phyloP scores from a whole-genome alignment of 768 basidiomycete species.

The Filobasidium floriforme region DNA sequence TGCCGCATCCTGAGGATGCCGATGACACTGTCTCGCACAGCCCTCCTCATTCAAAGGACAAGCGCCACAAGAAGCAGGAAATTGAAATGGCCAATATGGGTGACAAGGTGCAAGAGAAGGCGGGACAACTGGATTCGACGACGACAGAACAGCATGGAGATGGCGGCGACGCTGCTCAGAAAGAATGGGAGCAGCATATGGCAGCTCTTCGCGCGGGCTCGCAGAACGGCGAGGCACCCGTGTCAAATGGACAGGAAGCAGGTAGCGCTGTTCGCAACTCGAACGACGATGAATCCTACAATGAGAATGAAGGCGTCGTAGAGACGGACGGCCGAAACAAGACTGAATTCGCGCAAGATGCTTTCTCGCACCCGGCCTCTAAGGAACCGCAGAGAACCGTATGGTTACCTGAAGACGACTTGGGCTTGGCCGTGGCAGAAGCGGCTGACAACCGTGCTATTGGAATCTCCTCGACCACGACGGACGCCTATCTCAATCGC shows the following conservation, averaged over 20 bases:
- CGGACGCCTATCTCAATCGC: conserved; percentile 48
- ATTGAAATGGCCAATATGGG: conserved; percentile 17
- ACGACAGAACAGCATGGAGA: background rate
- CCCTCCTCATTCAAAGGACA: background rate
- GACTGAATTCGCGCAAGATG: conserved; percentile 37
- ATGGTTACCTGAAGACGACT: conserved; percentile 77
- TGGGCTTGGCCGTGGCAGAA: conserved; percentile 57
- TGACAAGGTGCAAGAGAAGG: background rate
- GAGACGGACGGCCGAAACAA: background rate
- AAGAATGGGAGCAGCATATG: conserved; percentile 4
- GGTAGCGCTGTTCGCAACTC: conserved; percentile 16
- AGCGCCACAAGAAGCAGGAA: conserved; percentile 10
- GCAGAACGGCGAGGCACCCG: background rate
- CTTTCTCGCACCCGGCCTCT: conserved; percentile 77
- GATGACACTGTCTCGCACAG: background rate
- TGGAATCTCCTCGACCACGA: conserved; percentile 53
- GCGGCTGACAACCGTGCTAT: conserved; percentile 52
- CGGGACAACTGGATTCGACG: background rate
- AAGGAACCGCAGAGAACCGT: conserved; percentile 64
- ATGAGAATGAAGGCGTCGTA: background rate
- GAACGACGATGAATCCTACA: conserved; percentile 12
- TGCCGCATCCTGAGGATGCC: conserved; percentile 8
- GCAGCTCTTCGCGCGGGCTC: background rate
- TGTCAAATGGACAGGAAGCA: conserved; percentile 9
- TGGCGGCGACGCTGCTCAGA: background rate